These are phyloP conservation scores for Starmerella asiatica DNA, from an alignment of 805 yeast species.

Conservation along the genomic window DNA sequence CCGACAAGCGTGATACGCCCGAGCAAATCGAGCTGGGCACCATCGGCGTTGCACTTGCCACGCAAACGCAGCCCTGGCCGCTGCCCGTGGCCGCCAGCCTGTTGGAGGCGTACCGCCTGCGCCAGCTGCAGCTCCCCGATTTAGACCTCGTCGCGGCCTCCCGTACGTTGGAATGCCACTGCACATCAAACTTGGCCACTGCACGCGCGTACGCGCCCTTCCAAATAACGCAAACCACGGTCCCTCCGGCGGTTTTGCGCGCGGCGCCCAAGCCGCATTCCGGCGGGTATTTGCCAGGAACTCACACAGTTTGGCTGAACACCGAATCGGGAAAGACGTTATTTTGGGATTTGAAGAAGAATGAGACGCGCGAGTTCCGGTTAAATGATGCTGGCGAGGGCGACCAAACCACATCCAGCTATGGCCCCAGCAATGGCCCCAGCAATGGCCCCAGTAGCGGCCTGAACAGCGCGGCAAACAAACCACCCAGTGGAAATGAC, in stretches of 20 bases:
- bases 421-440: constrained; percentile 51
- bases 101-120: constrained; percentile 18
- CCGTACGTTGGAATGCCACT: constrained; percentile 16
- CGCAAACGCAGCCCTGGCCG: constrained; percentile 19
- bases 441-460: no score
- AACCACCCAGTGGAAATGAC: no score
- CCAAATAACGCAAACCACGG: constrained; percentile 6
- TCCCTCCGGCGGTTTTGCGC: constrained; percentile 12
- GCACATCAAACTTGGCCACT: constrained; percentile 14
- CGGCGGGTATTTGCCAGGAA: constrained; percentile 64
- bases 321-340: constrained; percentile 52
- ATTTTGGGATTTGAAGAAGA: constrained; percentile 64
- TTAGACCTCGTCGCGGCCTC: constrained; percentile 17
- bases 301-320: constrained; percentile 74
- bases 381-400: neutral
- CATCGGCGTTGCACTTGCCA: constrained; percentile 15
- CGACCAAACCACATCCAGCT: constrained; percentile 25
- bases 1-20: constrained; percentile 2
- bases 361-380: constrained; percentile 54
- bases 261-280: neutral
- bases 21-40: constrained; percentile 20
- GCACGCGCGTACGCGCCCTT: constrained; percentile 17
- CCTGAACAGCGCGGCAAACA: no score
- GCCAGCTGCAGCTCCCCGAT: constrained; percentile 19
- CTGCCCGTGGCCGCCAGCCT: constrained; percentile 18